Evolutionary conservation across 1,284 basidiomycete species (phyloP).

Genomic region (Sporisorium scitamineum): DNA sequence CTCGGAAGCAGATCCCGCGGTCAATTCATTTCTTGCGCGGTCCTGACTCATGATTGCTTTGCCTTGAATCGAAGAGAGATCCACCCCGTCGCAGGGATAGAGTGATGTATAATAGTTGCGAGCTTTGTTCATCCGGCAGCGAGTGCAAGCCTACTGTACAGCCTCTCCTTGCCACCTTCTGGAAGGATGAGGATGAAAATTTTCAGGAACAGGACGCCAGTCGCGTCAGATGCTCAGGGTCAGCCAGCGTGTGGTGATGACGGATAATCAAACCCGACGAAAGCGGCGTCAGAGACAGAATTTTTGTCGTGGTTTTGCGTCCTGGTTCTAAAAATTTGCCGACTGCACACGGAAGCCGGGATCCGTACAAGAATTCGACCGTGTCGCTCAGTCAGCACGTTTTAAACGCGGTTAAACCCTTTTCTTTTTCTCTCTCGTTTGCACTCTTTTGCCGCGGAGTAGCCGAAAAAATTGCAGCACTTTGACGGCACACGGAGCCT

Average conservation of each 20-base stretch:
- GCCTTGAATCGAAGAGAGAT: background rate
- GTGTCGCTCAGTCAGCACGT: background rate
- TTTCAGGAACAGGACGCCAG: too few relatives aligned
- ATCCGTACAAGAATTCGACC: background rate
- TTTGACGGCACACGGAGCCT: background rate
- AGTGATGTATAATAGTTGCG: too few relatives aligned
- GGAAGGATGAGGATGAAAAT: too few relatives aligned
- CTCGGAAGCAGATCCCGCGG: conserved; percentile 4
- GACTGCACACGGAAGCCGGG: background rate
- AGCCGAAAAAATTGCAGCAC: background rate
- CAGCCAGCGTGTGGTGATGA: background rate
- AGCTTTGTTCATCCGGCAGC: background rate
- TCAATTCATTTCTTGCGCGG: background rate
- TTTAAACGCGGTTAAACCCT: background rate
- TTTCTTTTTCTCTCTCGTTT: too few relatives aligned
- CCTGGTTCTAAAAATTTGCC: background rate
- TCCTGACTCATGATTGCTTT: background rate
- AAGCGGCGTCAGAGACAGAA: background rate
- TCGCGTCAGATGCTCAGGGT: too few relatives aligned
- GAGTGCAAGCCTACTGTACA: too few relatives aligned
- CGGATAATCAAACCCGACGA: background rate
- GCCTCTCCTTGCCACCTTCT: too few relatives aligned
- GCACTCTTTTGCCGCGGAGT: background rate
- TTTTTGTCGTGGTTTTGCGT: background rate
- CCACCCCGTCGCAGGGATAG: too few relatives aligned